Conservation (phyloP, 1,139 yeast species). For the Lodderomyces orthopsilosis region DNA sequence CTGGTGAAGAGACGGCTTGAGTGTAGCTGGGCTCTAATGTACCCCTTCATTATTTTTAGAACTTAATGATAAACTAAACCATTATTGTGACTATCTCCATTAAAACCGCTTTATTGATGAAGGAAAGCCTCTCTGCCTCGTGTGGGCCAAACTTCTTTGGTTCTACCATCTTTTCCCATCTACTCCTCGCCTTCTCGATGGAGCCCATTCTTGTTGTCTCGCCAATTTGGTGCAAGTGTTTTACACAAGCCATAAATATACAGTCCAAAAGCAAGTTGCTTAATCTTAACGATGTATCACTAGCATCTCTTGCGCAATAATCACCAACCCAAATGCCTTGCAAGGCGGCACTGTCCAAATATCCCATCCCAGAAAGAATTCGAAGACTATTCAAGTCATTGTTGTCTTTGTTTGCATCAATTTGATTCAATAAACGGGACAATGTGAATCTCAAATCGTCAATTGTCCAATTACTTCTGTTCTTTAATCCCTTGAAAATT, state of each 20-base stretch:
- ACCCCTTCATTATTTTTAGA: too few relatives aligned
- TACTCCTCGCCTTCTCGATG: constrained; percentile 7
- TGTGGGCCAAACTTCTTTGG: constrained; percentile 12
- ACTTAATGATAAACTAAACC: not conserved
- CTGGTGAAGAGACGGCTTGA: not conserved
- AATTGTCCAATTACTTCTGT: constrained; percentile 5
- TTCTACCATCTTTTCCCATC: constrained; percentile 7
- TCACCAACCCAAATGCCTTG: not conserved
- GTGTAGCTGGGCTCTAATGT: too few relatives aligned
- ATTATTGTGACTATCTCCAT: constrained; percentile 15
- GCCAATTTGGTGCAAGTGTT: constrained; percentile 4
- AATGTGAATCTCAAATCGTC: constrained; percentile 4
- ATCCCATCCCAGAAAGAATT: constrained; percentile 1
- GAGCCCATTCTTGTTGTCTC: not conserved
- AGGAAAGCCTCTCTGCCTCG: constrained; percentile 22
- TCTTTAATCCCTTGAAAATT: constrained; percentile 5
- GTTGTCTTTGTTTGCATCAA: constrained; percentile 2
- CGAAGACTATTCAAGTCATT: constrained; percentile 2
- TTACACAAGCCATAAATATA: constrained; percentile 10
- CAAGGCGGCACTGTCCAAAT: not conserved
- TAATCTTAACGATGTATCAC: constrained; percentile 2
- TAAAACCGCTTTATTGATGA: constrained; percentile 24
- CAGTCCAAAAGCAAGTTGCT: constrained; percentile 8
- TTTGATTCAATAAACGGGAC: constrained; percentile 5
- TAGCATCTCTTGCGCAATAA: not conserved